phyloP scores from a whole-genome alignment of 2,329 filamentous ascomycete genomes.

The Cryphonectria japonica region DNA sequence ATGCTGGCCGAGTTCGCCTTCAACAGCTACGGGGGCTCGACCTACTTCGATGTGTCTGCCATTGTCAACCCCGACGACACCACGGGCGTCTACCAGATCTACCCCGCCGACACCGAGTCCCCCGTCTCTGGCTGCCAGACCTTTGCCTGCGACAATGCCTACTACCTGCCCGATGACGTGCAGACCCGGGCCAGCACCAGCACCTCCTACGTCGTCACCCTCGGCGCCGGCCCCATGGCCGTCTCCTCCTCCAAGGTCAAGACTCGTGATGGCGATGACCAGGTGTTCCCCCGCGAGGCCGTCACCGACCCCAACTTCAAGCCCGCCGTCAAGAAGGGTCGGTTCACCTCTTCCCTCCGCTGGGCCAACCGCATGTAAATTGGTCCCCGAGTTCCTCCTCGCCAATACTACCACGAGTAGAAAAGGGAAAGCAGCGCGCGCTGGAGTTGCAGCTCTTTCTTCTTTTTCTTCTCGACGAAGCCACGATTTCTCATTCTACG shows the following conservation, averaged over 20 bases:
- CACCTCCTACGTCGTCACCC: conserved; percentile 54
- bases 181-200: conserved; percentile 58
- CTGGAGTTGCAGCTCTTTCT: conserved; percentile 27
- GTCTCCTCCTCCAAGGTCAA: conserved; percentile 29
- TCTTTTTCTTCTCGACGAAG: conserved; percentile 27
- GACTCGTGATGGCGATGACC: conserved; percentile 17
- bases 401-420: not conserved
- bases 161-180: conserved; percentile 58
- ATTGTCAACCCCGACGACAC: conserved; percentile 47
- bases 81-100: conserved; percentile 46
- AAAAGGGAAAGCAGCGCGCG: conserved; percentile 21
- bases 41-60: conserved; percentile 51
- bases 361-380: conserved; percentile 13
- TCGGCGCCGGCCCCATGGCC: conserved; percentile 43
- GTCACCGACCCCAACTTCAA: conserved; percentile 26
- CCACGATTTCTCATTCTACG: conserved; percentile 26
- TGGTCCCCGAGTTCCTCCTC: not conserved
- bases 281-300: conserved; percentile 28
- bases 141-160: conserved; percentile 52
- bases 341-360: conserved; percentile 17
- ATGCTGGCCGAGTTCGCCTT: conserved; percentile 44
- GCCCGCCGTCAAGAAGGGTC: conserved; percentile 17
- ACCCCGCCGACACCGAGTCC: conserved; percentile 35
- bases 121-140: conserved; percentile 45
- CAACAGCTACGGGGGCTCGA: conserved; percentile 41